phyloP scores from a whole-genome alignment of 1,284 basidiomycete genomes.

The Leccinum griseonigrum region DNA sequence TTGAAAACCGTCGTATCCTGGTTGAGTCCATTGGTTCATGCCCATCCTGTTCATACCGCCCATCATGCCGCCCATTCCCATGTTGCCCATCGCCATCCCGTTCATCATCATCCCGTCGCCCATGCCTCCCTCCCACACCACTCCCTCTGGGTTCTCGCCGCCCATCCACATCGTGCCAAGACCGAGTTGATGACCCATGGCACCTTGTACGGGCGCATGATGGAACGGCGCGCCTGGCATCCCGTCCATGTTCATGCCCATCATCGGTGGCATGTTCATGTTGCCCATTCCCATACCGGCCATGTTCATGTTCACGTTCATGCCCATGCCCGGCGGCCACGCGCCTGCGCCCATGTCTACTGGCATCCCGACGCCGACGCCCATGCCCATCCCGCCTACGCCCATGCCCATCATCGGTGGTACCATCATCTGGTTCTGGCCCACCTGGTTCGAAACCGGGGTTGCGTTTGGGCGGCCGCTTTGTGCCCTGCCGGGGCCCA shows the following conservation, averaged over 20 bases:
- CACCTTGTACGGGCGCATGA: conserved; percentile 12
- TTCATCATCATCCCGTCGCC: conserved; percentile 33
- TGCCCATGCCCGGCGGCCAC: conserved; percentile 21
- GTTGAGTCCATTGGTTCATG: conserved; percentile 38
- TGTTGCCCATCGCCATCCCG: conserved; percentile 31
- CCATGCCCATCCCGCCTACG: conserved; percentile 24
- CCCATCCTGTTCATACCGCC: conserved; percentile 33
- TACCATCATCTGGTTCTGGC: conserved; percentile 46
- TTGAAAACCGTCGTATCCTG: conserved; percentile 31
- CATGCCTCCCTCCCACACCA: conserved; percentile 29
- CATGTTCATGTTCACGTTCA: conserved; percentile 19
- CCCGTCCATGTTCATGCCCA: conserved; percentile 47
- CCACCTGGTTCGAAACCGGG: conserved; percentile 10
- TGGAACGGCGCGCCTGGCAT: conserved; percentile 24
- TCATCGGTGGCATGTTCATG: conserved; percentile 33
- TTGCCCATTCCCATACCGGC: conserved; percentile 32
- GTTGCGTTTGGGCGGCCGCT: conserved; percentile 9
- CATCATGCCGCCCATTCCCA: conserved; percentile 38
- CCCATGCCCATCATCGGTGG: conserved; percentile 47
- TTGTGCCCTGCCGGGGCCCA: conserved; percentile 1
- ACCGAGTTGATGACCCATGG: conserved; percentile 19
- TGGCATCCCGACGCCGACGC: conserved; percentile 31
- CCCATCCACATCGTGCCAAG: conserved; percentile 29
- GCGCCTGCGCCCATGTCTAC: conserved; percentile 31
- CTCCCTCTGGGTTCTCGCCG: conserved; percentile 24